Evolutionary conservation across 108 stramenopile genomes (phyloP), one percentile per base, ranked within the genome.

Genomic region (Pseudonitzschia multiseries): DNA sequence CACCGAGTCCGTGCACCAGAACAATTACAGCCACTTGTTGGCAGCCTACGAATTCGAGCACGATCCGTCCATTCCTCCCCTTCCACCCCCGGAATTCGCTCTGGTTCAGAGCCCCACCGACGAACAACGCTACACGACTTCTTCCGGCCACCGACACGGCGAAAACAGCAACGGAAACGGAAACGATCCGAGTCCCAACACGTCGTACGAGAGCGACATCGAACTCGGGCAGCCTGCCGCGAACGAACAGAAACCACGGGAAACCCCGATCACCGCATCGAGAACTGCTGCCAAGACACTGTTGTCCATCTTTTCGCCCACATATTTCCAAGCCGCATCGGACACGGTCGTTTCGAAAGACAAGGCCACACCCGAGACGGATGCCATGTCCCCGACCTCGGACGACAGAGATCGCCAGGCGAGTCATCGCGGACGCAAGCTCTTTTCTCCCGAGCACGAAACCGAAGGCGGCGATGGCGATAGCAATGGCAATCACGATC

Each of bases 31-130:
- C 54, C 54, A 56, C 54, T 20, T 56, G 21, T 10, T 56, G 24
- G 9, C 21, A 22, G 54, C 54, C 22, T 56, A 56, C 26, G 54
- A 56, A 56, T 56, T 56, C 54, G 54, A 26, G 54, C 24, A 56
- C 24, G 54, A 56, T 56, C 54, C 54, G 4, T 56, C 54, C 54
- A 56, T 56, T 56, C 54, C 54, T 24, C 54, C 54, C 5, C 54
- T 56, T 10, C 54, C 54, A 2, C 54, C 54, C 9, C 24, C 54
- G 24, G 26, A 24, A 3, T 14, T 48, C 14, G 54, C 13, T 9
- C 26, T 56, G 17, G 54, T 56, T 26, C 21, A 26, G 54, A 56
- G 54, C 22, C 54, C 54, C 9, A 56, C 54, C 22, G 54, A 56
- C 10, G 54, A 56, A 20, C 21, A 24, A 2, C 2, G 20, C 2